Evolutionary conservation across 192 early-diverging fungal genomes (phyloP), one percentile per base, ranked within the genome.

Genomic region (Spinellus fusiger): DNA sequence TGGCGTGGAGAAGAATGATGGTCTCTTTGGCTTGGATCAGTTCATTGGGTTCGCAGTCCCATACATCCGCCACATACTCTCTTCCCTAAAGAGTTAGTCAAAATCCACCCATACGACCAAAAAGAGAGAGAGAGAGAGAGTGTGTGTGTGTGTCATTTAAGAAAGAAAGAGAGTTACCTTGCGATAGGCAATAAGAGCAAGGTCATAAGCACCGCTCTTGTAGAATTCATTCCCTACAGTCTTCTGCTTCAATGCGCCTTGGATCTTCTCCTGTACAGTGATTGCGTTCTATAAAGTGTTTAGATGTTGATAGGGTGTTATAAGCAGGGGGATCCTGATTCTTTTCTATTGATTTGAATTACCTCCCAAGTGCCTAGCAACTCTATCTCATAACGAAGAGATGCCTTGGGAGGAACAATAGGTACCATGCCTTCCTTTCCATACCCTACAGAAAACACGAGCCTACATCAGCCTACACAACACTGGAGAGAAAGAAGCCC

Each of bases 171-270:
- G 40, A 26, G 53, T 61, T 25, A 70, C 76, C 16, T 74, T 62
- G 49, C 61, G 54, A 55, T 77, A 77, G 13, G 65, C 53, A 35
- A 46, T 28, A 9, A 66, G 27, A 10, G 76, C 76, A 31, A 51
- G 8, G 5, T 26, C 31, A 54, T 65, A 62, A 16, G 69, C 62
- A 5, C 59, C 65, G 15, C 23, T 28, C 53, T 77, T 77, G 61
- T 70, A 77, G 5, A 44, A 35, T 5, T 47, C 58, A 38, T 77
- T 77, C 49, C 76, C 76, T 27, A 69, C 65, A 18, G 74, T 69
- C 59, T 77, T 77, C 51, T 60, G 61, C 62, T 68, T 65, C 27
- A 51, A 48, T 20, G 66, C 70, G 20, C 34, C 32, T 3, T 5
- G 4, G 23, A 62, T 28, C 16, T 51, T 27, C 9, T 34, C 10